Conservation (phyloP, 768 basidiomycete species). For the Tulasnella sp. region DNA sequence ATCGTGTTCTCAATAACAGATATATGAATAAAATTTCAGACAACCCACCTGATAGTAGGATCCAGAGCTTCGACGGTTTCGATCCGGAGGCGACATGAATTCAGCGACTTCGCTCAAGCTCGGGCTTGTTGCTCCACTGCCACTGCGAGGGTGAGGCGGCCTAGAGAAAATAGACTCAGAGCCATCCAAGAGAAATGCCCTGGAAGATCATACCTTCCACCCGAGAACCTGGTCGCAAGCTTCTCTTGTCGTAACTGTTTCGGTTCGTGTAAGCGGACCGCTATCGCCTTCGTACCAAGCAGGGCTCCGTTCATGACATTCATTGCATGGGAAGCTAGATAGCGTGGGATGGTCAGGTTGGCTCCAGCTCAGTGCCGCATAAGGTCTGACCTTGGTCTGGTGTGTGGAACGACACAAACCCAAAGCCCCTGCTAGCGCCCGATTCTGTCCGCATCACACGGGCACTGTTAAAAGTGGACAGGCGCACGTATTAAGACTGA, state of each 20-base stretch:
- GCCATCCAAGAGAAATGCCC: neutral
- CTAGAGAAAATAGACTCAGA: neutral
- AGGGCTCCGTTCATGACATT: constrained; percentile 68
- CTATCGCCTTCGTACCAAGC: constrained; percentile 65
- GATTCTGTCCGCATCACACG: constrained; percentile 84
- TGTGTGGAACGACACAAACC: constrained; percentile 79
- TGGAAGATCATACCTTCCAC: constrained; percentile 23
- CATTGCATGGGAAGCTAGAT: constrained; percentile 58
- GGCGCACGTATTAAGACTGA: too few species aligned
- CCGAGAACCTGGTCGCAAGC: constrained; percentile 63
- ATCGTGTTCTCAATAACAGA: neutral
- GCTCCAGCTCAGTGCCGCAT: neutral
- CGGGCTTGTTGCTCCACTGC: constrained; percentile 79
- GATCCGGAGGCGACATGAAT: constrained; percentile 39
- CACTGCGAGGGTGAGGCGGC: constrained; percentile 51
- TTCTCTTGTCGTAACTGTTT: constrained; percentile 88
- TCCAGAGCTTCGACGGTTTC: constrained; percentile 67
- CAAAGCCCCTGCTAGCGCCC: constrained; percentile 77
- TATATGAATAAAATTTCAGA: neutral
- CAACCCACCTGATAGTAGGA: constrained; percentile 70
- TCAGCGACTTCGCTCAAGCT: constrained; percentile 75
- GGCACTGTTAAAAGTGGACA: constrained; percentile 41
- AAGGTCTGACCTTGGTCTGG: constrained; percentile 59
- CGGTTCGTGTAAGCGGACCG: constrained; percentile 82
- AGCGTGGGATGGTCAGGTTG: constrained; percentile 4